Conservation (phyloP, 345 rosid species). For the Punica granatum region DNA sequence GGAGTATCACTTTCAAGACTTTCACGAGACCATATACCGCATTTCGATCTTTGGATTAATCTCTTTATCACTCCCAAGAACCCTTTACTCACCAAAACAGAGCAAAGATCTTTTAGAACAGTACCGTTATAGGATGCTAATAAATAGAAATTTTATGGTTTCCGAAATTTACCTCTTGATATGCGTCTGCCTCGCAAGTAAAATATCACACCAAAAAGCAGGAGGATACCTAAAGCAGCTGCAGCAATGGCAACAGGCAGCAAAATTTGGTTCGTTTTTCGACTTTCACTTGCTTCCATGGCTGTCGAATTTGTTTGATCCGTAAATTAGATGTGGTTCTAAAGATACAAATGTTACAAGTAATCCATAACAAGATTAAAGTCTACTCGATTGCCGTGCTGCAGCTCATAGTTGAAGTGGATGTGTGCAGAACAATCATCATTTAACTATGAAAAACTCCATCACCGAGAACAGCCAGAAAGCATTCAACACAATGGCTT, state of each 20-base stretch:
- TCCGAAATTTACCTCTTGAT: constrained; percentile 15
- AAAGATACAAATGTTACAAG: too few species aligned
- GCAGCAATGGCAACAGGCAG: constrained; percentile 18
- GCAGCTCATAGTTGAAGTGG: neutral
- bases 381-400: too few species aligned
- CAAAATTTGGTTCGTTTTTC: constrained; percentile 12
- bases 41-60: neutral
- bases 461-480: neutral
- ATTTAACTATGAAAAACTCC: neutral
- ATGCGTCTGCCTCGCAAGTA: constrained; percentile 12
- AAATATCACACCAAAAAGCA: constrained; percentile 5
- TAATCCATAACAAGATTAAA: too few species aligned
- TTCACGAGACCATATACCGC: neutral
- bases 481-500: neutral
- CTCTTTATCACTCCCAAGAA: neutral
- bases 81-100: neutral
- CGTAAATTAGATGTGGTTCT: neutral
- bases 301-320: constrained; percentile 16
- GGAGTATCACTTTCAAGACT: constrained; percentile 14
- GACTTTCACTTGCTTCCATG: constrained; percentile 12
- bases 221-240: constrained; percentile 11
- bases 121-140: neutral
- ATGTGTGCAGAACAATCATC: neutral
- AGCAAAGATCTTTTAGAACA: neutral
- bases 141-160: neutral